Evolutionary conservation across 306 rosid species (phyloP), one percentile per base, ranked within the genome.

Genomic region (Cajanus cajan): DNA sequence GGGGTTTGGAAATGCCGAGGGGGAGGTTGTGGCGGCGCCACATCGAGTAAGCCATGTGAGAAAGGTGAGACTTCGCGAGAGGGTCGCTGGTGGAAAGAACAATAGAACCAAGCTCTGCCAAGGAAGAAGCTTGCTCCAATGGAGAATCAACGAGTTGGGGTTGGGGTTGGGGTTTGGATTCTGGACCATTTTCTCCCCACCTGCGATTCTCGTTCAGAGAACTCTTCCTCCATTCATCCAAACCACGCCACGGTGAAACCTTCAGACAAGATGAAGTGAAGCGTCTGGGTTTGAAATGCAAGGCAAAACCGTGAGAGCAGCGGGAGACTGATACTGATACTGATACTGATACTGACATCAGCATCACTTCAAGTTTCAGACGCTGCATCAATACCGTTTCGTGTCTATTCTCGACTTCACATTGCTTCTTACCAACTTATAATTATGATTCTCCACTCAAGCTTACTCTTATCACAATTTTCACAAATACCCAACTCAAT

Each of bases 21-120:
- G 98, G 97, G n/a, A 95, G 90, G 62, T 83, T 82, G 19, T 52
- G 67, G 6, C 51, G 83, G 83, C 87, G 92, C 97, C 97, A 95
- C 14, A 57, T 82, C 63, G 96, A 88, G 88, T 58, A 92, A 59
- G 97, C 98, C 36, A 86, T 22, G 79, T 94, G 98, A 68, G 98
- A 94, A 72, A 92, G 92, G 41, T 18, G 78, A 10, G 94, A 85
- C 83, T 95, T 95, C 11, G 84, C 31, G 59, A 90, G 85, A 64
- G 98, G 98, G 76, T 92, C 97, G 12, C 70, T 18, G 75, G 94
- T 92, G 72, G 92, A 90, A 64, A 94, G 97, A 83, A 92, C 95
- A 71, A 92, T 71, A 8, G 98, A 87, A 31, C 96, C 98, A 7
- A 95, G 81, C 84, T 95, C 97, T 0, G 97, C 90, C 73, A 92